These are phyloP conservation scores for Phialophora verrucosa DNA, from an alignment of 2,329 filamentous ascomycete genomes.

Conservation along the genomic window DNA sequence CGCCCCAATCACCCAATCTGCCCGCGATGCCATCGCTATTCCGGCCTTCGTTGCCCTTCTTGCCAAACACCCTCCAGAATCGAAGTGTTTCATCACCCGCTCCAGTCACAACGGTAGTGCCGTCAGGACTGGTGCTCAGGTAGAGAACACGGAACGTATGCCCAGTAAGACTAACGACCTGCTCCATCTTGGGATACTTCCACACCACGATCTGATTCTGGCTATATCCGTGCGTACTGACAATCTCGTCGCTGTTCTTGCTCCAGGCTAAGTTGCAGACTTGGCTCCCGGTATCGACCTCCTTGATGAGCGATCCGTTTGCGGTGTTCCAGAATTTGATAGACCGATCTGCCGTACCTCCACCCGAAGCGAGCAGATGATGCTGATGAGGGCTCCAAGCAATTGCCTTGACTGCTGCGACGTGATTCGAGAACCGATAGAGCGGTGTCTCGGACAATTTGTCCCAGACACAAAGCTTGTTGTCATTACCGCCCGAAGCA, in stretches of 20 bases:
- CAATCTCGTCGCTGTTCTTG: slow-evolving; percentile 96
- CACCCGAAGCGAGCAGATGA: slow-evolving; percentile 90
- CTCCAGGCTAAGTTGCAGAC: slow-evolving; percentile 99
- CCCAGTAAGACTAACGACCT: slow-evolving; percentile 91
- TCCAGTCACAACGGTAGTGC: slow-evolving; percentile 89
- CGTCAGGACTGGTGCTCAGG: slow-evolving; percentile 95
- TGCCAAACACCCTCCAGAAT: slow-evolving; percentile 96
- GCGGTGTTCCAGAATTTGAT: slow-evolving; percentile 99
- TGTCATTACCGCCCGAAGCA: slow-evolving; percentile 95
- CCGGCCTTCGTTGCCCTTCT: slow-evolving; percentile 72
- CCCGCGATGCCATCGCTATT: slow-evolving; percentile 47
- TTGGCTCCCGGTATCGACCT: slow-evolving; percentile 94
- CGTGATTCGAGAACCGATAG: slow-evolving; percentile 94
- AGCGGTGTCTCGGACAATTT: slow-evolving; percentile 89
- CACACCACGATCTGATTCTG: slow-evolving; percentile 99
- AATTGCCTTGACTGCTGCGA: slow-evolving; percentile 95
- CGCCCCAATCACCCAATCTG: slow-evolving; percentile 77
- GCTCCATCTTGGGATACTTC: slow-evolving; percentile 99
- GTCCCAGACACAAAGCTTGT: slow-evolving; percentile 99
- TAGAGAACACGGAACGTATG: slow-evolving; percentile 97
- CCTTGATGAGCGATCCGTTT: slow-evolving; percentile 78
- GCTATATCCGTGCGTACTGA: slow-evolving; percentile 94
- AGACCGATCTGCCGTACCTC: slow-evolving; percentile 90
- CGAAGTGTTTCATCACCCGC: slow-evolving; percentile 94
- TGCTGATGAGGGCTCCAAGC: slow-evolving; percentile 97